Conservation (phyloP, 345 rosid genomes). For the Sisymbrium irio region DNA sequence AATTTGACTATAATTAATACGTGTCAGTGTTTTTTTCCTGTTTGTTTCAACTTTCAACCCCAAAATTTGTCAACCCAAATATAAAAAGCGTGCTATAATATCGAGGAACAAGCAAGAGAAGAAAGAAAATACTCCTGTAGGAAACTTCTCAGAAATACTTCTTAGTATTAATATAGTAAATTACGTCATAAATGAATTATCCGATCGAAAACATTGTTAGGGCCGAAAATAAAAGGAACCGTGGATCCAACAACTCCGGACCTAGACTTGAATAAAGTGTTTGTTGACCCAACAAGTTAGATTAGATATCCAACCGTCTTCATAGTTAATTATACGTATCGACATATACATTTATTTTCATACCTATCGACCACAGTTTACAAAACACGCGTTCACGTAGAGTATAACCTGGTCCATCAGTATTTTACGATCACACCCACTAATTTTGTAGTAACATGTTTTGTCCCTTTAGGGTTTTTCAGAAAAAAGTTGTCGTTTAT, state of each 20-base stretch:
- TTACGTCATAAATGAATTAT: not conserved
- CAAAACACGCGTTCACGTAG: slow-evolving; percentile 24
- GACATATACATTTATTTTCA: not conserved
- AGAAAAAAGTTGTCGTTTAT: not conserved
- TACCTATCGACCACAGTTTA: slow-evolving; percentile 15
- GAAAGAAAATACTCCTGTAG: not conserved
- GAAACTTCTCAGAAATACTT: slow-evolving; percentile 5
- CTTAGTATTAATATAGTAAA: not conserved
- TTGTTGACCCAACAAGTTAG: slow-evolving; percentile 38
- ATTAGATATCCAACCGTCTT: slow-evolving; percentile 30
- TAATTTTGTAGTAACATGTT: slow-evolving; percentile 28
- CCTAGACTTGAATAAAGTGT: slow-evolving; percentile 14
- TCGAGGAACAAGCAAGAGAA: not conserved
- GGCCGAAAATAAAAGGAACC: slow-evolving; percentile 12
- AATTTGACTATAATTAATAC: not conserved
- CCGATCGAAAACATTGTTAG: slow-evolving; percentile 1
- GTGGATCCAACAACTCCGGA: slow-evolving; percentile 29
- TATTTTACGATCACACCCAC: slow-evolving; percentile 20
- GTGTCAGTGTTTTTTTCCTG: slow-evolving; percentile 19
- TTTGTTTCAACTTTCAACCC: slow-evolving; percentile 8
- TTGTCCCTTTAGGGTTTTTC: slow-evolving; percentile 20
- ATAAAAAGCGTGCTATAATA: not conserved
- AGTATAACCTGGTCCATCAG: slow-evolving; percentile 26
- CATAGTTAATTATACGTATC: slow-evolving; percentile 13
- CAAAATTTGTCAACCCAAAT: slow-evolving; percentile 10